Conservation (phyloP, 345 rosid genomes). For the Lepidium africanum region DNA sequence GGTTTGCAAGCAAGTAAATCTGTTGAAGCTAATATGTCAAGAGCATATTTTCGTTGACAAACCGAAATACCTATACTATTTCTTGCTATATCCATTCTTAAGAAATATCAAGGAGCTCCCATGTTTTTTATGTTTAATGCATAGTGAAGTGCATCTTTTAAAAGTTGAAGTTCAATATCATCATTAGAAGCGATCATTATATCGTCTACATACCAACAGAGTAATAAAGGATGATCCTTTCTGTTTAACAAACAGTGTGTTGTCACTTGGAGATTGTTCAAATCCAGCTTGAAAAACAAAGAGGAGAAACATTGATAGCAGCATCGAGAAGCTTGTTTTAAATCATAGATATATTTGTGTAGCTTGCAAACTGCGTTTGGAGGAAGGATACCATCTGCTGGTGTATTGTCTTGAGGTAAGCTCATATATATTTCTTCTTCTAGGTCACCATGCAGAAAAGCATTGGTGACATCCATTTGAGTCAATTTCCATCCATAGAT, state of each 20-base stretch:
- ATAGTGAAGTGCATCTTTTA: rapidly evolving
- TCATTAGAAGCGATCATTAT: background rate
- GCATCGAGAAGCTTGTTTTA: background rate
- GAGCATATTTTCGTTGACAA: background rate
- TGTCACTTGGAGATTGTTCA: background rate
- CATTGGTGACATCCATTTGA: too few relatives aligned
- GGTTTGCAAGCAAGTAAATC: background rate
- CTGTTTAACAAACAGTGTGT: background rate
- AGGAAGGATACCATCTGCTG: too few relatives aligned
- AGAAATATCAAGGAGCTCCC: background rate
- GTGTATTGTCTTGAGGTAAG: too few relatives aligned
- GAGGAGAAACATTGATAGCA: background rate
- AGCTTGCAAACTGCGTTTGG: background rate
- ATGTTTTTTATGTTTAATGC: background rate
- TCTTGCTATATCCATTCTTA: rapidly evolving
- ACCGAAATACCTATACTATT: rapidly evolving
- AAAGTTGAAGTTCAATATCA: rapidly evolving
- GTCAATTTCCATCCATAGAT: too few relatives aligned
- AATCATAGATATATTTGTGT: rapidly evolving
- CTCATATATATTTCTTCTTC: too few relatives aligned
- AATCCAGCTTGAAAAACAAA: background rate
- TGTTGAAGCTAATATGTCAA: background rate
- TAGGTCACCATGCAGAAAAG: too few relatives aligned
- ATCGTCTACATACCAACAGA: background rate
- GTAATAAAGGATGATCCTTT: background rate